phyloP scores from a whole-genome alignment of 1,139 yeast species.

The Debaryomyces singareniensis region DNA sequence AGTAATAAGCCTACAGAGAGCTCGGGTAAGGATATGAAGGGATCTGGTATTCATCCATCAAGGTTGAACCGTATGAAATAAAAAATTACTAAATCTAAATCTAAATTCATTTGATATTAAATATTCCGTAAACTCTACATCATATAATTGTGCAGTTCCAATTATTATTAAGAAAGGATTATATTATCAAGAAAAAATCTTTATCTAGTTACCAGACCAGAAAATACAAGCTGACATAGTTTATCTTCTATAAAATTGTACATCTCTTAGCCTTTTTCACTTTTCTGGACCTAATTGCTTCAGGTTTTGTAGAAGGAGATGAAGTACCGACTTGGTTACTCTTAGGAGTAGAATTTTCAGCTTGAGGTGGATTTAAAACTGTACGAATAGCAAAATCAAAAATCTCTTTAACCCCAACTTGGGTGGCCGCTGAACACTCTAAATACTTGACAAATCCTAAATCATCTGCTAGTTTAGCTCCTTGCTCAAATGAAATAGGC shows the following conservation, averaged over 20 bases:
- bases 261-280: constrained; percentile 44
- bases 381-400: constrained; percentile 77
- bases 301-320: constrained; percentile 6
- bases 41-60: constrained; percentile 55
- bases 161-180: too few relatives aligned
- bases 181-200: too few relatives aligned
- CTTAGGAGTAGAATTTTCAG: constrained; percentile 4
- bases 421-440: constrained; percentile 94
- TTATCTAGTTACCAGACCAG: constrained; percentile 1
- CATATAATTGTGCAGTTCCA: too few relatives aligned
- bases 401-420: constrained; percentile 75
- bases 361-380: constrained; percentile 53
- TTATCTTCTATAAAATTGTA: constrained; percentile 32
- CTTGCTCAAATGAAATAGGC: constrained; percentile 62
- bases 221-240: neutral
- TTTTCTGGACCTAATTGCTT: constrained; percentile 18
- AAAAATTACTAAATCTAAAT: too few relatives aligned
- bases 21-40: constrained; percentile 9
- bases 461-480: constrained; percentile 61
- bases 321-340: neutral
- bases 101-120: too few relatives aligned
- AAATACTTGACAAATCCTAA: constrained; percentile 69
- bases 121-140: too few relatives aligned
- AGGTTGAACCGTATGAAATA: too few relatives aligned
- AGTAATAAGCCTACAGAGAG: constrained; percentile 14